phyloP scores from a whole-genome alignment of 306 rosid genomes.

The Begonia fuchsioides region DNA sequence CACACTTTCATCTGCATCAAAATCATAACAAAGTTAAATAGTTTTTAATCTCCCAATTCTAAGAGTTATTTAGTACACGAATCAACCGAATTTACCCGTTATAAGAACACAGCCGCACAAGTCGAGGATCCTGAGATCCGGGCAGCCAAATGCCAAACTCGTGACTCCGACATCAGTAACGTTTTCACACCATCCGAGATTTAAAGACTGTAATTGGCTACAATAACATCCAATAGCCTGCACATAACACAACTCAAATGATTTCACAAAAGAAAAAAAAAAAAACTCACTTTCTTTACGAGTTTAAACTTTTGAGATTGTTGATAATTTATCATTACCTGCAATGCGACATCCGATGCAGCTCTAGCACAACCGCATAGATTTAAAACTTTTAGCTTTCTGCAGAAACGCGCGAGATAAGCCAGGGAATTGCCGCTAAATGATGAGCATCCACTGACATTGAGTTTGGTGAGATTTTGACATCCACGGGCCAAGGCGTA shows the following conservation, averaged over 20 bases:
- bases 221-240: constrained; percentile 82
- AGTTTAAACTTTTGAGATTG: too few species aligned
- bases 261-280: neutral
- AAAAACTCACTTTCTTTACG: neutral
- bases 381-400: constrained; percentile 51
- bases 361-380: constrained; percentile 80
- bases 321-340: constrained; percentile 23
- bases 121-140: constrained; percentile 67
- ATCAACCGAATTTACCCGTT: constrained; percentile 39
- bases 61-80: too few species aligned
- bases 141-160: constrained; percentile 78
- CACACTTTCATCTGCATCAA: constrained; percentile 77
- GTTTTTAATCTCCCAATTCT: neutral
- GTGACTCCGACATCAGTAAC: constrained; percentile 76
- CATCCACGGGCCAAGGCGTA: constrained; percentile 66
- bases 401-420: constrained; percentile 58
- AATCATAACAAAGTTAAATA: neutral
- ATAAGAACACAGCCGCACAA: constrained; percentile 78
- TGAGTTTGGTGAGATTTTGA: constrained; percentile 47
- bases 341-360: constrained; percentile 73
- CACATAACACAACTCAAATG: neutral
- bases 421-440: constrained; percentile 70
- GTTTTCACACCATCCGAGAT: constrained; percentile 91
- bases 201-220: constrained; percentile 57
- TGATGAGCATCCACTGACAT: constrained; percentile 75